Evolutionary conservation across 2,329 filamentous ascomycete species (phyloP), one percentile per base, ranked within the genome.

Genomic region (Teratosphaeria gauchensis): DNA sequence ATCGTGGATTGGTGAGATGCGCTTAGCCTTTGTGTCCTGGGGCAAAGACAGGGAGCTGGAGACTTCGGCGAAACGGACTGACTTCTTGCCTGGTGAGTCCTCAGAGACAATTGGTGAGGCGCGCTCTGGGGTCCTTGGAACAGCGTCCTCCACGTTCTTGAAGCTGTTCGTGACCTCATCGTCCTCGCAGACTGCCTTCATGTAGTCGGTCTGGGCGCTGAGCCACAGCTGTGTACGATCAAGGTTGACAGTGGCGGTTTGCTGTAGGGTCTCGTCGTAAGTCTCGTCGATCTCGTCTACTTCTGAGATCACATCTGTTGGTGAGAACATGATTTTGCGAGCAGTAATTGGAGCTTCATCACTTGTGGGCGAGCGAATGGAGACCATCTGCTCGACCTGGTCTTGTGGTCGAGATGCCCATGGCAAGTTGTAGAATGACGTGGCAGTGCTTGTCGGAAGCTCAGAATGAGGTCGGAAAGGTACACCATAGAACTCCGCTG

Each of bases 191-290:
- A 70, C 59, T n/a, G 68, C 64, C 46, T 68, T 65, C 64, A 72
- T 69, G 59, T 95, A 94, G 14, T 84, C 80, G 59, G 85, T 85
- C 72, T 97, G 92, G 7, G 90, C 88, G 66, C 85, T 78, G 32
- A 97, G 82, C 92, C 92, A 97, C 52, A 89, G 75, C 67, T 89
- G 87, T 4, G 92, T 97, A 62, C 91, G 85, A 72, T 94, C 89
- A 56, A 94, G 76, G 67, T 92, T 90, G n/a, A 82, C 83, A 21
- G 86, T 77, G 7, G 89, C 85, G 51, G 81, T 81, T 64, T 87
- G 79, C 68, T 88, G 82, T 62, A 95, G 83, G 71, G 90, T 88
- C 56, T 82, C 80, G 54, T 86, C 81, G 68, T 95, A 95, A 61
- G 84, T 80, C 58, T 90, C 83, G 63, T 91, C 89, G 58, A 79